A percentile compares a stretch with the other conserved stretches of the same genome.
These are phyloP conservation scores for Carex kokanica DNA, from an alignment of 176 grass and related monocot species.

Conservation along the genomic window DNA sequence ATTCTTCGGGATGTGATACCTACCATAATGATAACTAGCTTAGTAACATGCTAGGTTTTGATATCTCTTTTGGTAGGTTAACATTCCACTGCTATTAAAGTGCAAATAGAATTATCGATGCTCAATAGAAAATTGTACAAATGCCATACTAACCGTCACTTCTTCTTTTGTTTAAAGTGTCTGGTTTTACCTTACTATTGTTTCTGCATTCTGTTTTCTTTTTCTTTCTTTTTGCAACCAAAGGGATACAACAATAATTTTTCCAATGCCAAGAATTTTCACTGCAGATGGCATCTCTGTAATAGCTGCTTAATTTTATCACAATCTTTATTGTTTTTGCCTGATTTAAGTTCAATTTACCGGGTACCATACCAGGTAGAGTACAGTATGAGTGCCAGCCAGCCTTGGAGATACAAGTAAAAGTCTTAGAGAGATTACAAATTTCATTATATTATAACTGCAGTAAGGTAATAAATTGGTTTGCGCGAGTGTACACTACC, in stretches of 20 bases:
- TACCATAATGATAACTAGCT: not conserved
- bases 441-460: not conserved
- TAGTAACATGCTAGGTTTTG: not conserved
- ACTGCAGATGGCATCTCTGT: not conserved
- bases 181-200: not conserved
- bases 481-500: not conserved
- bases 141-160: too few species aligned
- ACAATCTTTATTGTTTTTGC: not conserved
- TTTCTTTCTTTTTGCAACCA: not conserved
- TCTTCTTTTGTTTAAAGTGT: not conserved
- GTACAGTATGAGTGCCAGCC: not conserved
- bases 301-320: not conserved
- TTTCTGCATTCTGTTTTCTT: not conserved
- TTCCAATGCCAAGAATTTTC: not conserved
- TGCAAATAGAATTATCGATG: not conserved
- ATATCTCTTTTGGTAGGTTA: not conserved
- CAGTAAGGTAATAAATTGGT: not conserved
- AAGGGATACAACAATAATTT: not conserved
- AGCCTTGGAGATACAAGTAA: not conserved
- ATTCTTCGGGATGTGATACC: constrained; percentile 18
- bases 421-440: not conserved
- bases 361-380: not conserved
- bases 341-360: not conserved
- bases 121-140: not conserved
- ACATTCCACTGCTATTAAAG: not conserved